Conservation (phyloP, 352 stramenopile species). For the Phytopythium delawarense region DNA sequence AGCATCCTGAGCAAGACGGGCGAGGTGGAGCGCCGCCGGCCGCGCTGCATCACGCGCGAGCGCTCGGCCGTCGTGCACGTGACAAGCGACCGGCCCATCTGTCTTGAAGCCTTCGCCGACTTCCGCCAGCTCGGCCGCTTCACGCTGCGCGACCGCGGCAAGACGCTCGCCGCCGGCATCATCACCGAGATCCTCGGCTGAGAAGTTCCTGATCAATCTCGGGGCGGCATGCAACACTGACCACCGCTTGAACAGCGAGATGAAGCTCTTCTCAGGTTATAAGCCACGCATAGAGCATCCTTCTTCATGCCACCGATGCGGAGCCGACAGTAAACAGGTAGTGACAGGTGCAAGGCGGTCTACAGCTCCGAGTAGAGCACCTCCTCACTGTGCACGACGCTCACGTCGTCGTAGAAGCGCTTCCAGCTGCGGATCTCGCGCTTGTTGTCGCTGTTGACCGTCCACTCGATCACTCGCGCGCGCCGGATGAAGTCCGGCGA, state of each 20-base stretch:
- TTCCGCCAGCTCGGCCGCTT: slow-evolving; percentile 83
- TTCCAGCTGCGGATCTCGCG: slow-evolving; percentile 41
- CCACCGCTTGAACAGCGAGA: background rate
- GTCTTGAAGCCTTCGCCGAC: slow-evolving; percentile 73
- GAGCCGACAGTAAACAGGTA: background rate
- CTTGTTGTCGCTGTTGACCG: slow-evolving; percentile 25
- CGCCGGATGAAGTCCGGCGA: slow-evolving; percentile 22
- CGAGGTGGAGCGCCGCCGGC: slow-evolving; percentile 78
- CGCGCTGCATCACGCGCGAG: slow-evolving; percentile 83
- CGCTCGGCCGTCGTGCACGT: slow-evolving; percentile 83
- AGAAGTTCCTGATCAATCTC: background rate
- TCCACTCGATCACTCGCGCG: slow-evolving; percentile 45
- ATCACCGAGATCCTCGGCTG: slow-evolving; percentile 79
- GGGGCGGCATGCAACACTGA: background rate
- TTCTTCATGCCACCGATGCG: too few species aligned
- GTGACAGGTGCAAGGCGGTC: background rate
- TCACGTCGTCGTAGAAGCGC: slow-evolving; percentile 27
- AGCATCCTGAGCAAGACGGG: slow-evolving; percentile 69
- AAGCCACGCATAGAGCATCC: background rate
- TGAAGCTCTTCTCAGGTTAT: background rate
- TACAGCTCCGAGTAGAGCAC: slow-evolving; percentile 26
- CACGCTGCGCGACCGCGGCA: slow-evolving; percentile 76
- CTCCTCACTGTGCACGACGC: slow-evolving; percentile 27
- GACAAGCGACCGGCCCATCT: slow-evolving; percentile 68
- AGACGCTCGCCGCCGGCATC: slow-evolving; percentile 81